Evolutionary conservation across 2,329 filamentous ascomycete species (phyloP).

Genomic region (Alternaria triticina): DNA sequence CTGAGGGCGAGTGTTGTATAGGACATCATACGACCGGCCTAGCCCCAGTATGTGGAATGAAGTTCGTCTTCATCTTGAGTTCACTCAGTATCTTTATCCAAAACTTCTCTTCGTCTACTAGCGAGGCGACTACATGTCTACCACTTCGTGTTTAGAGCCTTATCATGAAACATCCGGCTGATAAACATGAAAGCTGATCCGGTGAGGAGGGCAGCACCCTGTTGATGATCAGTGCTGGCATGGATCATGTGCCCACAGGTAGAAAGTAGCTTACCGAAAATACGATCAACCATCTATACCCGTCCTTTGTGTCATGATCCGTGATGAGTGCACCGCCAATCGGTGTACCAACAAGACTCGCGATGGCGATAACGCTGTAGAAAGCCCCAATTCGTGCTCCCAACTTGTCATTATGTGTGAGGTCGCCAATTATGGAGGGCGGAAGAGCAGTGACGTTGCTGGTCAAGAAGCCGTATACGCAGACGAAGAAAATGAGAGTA

Average conservation of each 20-base stretch:
- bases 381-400: constrained; percentile 71
- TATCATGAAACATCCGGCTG: constrained; percentile 26
- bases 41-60: too few species aligned
- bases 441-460: constrained; percentile 70
- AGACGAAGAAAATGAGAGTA: constrained; percentile 67
- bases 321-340: constrained; percentile 62
- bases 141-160: constrained; percentile 19
- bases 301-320: constrained; percentile 20
- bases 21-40: too few species aligned
- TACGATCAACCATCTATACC: constrained; percentile 32
- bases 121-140: too few species aligned
- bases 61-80: too few species aligned
- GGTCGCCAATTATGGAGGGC: constrained; percentile 71
- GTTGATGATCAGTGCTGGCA: background rate
- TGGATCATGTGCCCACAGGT: background rate
- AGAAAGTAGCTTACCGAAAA: constrained; percentile 27
- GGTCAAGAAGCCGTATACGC: constrained; percentile 73
- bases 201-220: constrained; percentile 22
- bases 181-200: constrained; percentile 28
- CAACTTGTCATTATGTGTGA: constrained; percentile 72
- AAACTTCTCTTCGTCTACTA: too few species aligned
- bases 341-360: constrained; percentile 70
- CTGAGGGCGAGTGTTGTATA: too few species aligned
- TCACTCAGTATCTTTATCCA: too few species aligned
- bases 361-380: constrained; percentile 68